Evolutionary conservation across 495 filamentous ascomycete genomes (phyloP), one percentile per base, ranked within the genome.

Genomic region (Penicillium robsamsonii): DNA sequence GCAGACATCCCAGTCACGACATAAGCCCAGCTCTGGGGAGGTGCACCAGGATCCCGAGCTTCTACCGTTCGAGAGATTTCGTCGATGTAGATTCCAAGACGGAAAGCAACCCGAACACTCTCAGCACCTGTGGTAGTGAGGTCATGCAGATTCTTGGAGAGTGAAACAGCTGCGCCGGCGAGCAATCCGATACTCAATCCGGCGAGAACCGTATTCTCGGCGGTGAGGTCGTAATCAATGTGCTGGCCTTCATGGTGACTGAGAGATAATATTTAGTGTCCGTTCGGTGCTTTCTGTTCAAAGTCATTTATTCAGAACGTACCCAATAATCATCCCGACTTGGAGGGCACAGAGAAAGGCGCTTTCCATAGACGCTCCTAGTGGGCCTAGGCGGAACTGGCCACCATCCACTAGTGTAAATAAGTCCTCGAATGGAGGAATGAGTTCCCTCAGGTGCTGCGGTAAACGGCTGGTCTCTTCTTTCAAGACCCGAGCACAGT

Each of bases 111-210:
- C 11, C 74, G 63, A 3, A 74, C 53, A 24, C 38, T 59, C 46
- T 77, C 63, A 5, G 63, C 69, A 5, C 71, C 76, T 33, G 24
- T 12, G 17, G 30, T 4, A 1, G 45, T 13, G 1, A 63, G 20
- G 13, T 74, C 68, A 3, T 56, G 52, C n/a, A 75, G 6, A 1
- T 54, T 68, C 8, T 56, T 43, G 10, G 76, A 70, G 18, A 71
- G 18, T 1, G 76, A 62, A n/a, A 77, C 60, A 3, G 75, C 75
- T 24, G 69, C 66, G 7, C 61, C 55, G 9, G 75, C 56, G 8
- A 79, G 50, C 3, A 78, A 53, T 15, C 76, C 76, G 46, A 70
- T 69, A 17, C 76, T 68, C 44, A 79, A 29, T 5, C 71, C 75
- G 37, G 64, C 65, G 27, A 77, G 66, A 50, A 24, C 61, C 12